These are phyloP conservation scores for Onygena corvina DNA, from an alignment of 2,329 filamentous ascomycete species.

Conservation along the genomic window DNA sequence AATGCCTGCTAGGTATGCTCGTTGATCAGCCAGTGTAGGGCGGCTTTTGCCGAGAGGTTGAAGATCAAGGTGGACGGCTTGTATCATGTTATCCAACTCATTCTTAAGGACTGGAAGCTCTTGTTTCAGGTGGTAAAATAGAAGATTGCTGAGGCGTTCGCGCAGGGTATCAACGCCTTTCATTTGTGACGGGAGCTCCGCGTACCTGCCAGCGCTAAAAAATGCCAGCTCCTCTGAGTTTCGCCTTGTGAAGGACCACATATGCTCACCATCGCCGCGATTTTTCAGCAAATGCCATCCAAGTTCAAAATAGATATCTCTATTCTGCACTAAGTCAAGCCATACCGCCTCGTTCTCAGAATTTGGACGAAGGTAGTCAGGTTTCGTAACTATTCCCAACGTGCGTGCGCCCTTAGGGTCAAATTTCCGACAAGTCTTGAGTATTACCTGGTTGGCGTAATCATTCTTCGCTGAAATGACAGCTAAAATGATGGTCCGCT, in stretches of 20 bases:
- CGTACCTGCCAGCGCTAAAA: slow-evolving; percentile 6
- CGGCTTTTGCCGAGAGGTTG: slow-evolving; percentile 32
- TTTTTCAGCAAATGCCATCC: slow-evolving; percentile 23
- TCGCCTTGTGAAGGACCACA: slow-evolving; percentile 1
- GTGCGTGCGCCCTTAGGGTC: slow-evolving; percentile 22
- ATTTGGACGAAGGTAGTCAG: slow-evolving; percentile 19
- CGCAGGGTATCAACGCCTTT: slow-evolving; percentile 9
- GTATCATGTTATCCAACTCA: slow-evolving; percentile 15
- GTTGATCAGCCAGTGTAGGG: slow-evolving; percentile 33
- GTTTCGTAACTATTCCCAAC: slow-evolving; percentile 26
- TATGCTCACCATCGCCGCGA: slow-evolving; percentile 4
- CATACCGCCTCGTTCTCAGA: slow-evolving; percentile 20
- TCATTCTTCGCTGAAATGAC: slow-evolving; percentile 42
- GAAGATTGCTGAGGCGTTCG: slow-evolving; percentile 11
- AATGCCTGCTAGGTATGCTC: slow-evolving; percentile 31
- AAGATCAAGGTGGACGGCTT: not conserved
- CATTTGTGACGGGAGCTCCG: not conserved
- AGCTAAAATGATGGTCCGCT: slow-evolving; percentile 48
- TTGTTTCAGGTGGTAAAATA: slow-evolving; percentile 20
- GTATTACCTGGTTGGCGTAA: slow-evolving; percentile 46
- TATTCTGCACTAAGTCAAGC: slow-evolving; percentile 19
- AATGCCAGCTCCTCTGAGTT: slow-evolving; percentile 8
- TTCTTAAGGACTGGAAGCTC: slow-evolving; percentile 20
- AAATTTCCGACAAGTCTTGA: slow-evolving; percentile 25
- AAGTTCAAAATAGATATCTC: slow-evolving; percentile 19